Percentiles rank a stretch among this genome's conserved stretches.
Evolutionary conservation across 768 basidiomycete genomes (phyloP).

Genomic region (Lentinula raphanica): DNA sequence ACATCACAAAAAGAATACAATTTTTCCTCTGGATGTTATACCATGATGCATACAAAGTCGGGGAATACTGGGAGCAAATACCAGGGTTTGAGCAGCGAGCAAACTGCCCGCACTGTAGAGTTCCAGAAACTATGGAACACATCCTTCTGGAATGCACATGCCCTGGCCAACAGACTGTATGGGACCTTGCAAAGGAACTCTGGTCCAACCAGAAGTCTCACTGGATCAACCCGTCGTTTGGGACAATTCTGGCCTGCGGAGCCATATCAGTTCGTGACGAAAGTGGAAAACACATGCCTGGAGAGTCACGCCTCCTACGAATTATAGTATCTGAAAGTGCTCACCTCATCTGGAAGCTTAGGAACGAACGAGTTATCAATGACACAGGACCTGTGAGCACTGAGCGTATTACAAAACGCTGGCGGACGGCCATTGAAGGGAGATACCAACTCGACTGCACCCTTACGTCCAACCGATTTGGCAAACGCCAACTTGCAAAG

Average conservation of each 20-base stretch:
- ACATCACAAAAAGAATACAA: conserved; percentile 2
- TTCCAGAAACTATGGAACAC: conserved; percentile 23
- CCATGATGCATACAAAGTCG: conserved; percentile 6
- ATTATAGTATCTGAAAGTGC: conserved; percentile 24
- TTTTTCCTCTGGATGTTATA: conserved; percentile 13
- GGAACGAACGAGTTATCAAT: conserved; percentile 21
- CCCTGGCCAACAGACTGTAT: conserved; percentile 17
- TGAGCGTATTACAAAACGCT: no score
- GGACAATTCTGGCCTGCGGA: conserved; percentile 15
- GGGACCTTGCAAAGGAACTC: conserved; percentile 15
- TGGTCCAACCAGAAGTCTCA: conserved; percentile 13
- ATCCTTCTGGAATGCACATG: conserved; percentile 22
- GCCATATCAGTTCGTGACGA: background rate
- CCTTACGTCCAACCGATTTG: no score
- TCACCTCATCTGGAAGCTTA: conserved; percentile 24
- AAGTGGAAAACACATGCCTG: conserved; percentile 3
- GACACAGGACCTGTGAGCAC: no score
- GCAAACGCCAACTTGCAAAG: no score
- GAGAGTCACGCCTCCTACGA: conserved; percentile 13
- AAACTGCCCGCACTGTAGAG: conserved; percentile 5
- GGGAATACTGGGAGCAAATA: background rate
- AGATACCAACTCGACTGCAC: no score
- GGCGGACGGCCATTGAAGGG: no score
- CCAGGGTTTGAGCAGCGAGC: background rate
- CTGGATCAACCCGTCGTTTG: conserved; percentile 12